phyloP scores from a whole-genome alignment of 208 protist species.

The Leishmania arabica region DNA sequence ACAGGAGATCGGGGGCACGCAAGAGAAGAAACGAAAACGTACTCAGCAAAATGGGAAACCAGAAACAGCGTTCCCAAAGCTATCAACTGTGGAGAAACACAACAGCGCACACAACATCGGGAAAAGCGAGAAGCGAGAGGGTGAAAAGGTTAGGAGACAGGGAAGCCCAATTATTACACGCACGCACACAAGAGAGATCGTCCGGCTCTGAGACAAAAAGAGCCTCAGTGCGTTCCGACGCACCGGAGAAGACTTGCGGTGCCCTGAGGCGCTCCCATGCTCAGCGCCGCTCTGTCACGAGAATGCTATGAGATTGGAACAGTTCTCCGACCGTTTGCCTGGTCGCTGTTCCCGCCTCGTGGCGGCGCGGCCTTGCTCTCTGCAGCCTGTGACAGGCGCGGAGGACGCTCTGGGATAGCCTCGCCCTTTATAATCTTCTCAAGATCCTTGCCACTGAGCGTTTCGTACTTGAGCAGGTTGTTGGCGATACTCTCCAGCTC shows the following conservation, averaged over 20 bases:
- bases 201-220: neutral
- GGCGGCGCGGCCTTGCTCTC: slow-evolving; percentile 24
- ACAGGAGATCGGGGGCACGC: neutral
- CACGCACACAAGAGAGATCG: slow-evolving; percentile 1
- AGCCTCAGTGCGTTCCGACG: neutral
- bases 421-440: slow-evolving; percentile 79
- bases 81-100: slow-evolving; percentile 2
- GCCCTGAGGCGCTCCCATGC: neutral
- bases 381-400: slow-evolving; percentile 24
- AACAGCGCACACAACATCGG: neutral
- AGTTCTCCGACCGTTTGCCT: slow-evolving; percentile 23
- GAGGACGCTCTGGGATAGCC: slow-evolving; percentile 45
- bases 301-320: slow-evolving; percentile 40
- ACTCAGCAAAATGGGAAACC: slow-evolving; percentile 18
- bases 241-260: neutral
- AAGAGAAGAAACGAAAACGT: slow-evolving; percentile 4
- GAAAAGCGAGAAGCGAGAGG: neutral
- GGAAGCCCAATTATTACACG: slow-evolving; percentile 1
- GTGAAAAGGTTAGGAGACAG: neutral
- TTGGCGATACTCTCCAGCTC: slow-evolving; percentile 82
- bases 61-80: neutral
- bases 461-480: slow-evolving; percentile 88
- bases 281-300: neutral
- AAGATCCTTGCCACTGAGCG: slow-evolving; percentile 80
- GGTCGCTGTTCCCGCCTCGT: slow-evolving; percentile 15